Evolutionary conservation across 2,329 filamentous ascomycete species (phyloP).

Genomic region (Epichloe baconii): DNA sequence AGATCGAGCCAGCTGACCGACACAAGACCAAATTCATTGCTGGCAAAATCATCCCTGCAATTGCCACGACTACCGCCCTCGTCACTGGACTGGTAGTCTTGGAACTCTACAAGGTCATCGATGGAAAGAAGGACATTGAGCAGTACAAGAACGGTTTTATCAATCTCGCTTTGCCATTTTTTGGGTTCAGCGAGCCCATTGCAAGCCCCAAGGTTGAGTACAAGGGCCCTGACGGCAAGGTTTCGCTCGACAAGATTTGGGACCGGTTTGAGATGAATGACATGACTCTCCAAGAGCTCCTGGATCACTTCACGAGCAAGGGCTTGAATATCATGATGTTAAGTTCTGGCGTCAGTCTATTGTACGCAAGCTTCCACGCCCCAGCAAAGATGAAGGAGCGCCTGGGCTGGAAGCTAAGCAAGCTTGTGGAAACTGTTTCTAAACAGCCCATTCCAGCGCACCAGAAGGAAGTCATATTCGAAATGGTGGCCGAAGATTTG

Average conservation of each 20-base stretch:
- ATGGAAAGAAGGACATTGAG: slow-evolving; percentile 92
- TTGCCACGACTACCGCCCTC: slow-evolving; percentile 90
- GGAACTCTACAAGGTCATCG: slow-evolving; percentile 92
- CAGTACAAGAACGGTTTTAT: slow-evolving; percentile 99
- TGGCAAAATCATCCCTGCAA: slow-evolving; percentile 97
- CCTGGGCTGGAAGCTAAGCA: slow-evolving; percentile 69
- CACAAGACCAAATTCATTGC: slow-evolving; percentile 99
- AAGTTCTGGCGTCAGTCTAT: slow-evolving; percentile 88
- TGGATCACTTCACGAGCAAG: slow-evolving; percentile 67
- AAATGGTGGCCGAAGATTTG: slow-evolving; percentile 83
- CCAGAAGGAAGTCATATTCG: slow-evolving; percentile 92
- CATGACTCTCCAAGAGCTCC: slow-evolving; percentile 70
- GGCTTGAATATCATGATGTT: slow-evolving; percentile 84
- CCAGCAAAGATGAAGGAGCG: slow-evolving; percentile 69
- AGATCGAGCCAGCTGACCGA: slow-evolving; percentile 79
- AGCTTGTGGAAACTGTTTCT: slow-evolving; percentile 76
- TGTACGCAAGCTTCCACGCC: slow-evolving; percentile 90
- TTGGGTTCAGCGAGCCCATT: slow-evolving; percentile 96
- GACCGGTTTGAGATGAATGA: slow-evolving; percentile 88
- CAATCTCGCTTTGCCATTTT: slow-evolving; percentile 92
- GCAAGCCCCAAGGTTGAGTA: slow-evolving; percentile 88
- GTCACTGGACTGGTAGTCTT: slow-evolving; percentile 88
- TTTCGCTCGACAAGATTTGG: slow-evolving; percentile 91
- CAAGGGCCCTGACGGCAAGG: slow-evolving; percentile 62
- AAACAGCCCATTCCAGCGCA: slow-evolving; percentile 86